A percentile compares a stretch with the other conserved stretches of the same genome.
Conservation (phyloP, 2,329 filamentous ascomycete species). For the Fusarium sp. region DNA sequence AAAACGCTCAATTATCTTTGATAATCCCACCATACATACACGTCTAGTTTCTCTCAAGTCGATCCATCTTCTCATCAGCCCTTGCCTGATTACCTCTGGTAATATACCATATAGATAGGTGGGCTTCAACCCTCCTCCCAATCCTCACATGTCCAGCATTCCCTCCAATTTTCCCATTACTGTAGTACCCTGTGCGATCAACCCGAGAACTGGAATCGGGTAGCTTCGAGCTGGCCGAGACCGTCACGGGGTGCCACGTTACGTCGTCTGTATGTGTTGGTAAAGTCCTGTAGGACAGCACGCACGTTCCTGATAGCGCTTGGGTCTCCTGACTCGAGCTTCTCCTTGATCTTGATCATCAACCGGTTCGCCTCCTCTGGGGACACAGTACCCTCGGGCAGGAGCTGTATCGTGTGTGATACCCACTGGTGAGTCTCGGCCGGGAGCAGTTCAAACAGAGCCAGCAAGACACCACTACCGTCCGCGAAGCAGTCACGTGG, state of each 20-base stretch:
- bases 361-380: constrained; percentile 84
- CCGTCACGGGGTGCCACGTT: constrained; percentile 97
- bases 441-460: constrained; percentile 88
- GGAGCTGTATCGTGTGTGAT: constrained; percentile 82
- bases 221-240: constrained; percentile 86
- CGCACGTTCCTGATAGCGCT: constrained; percentile 80
- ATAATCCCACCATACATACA: constrained; percentile 37
- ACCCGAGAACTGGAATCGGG: constrained; percentile 82
- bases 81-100: constrained; percentile 8
- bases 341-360: constrained; percentile 83
- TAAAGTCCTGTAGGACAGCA: constrained; percentile 92
- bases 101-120: constrained; percentile 12
- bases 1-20: constrained; percentile 40
- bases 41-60: constrained; percentile 12
- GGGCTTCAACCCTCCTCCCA: constrained; percentile 1
- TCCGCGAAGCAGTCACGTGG: constrained; percentile 96
- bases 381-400: constrained; percentile 85
- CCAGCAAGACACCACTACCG: constrained; percentile 90
- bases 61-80: constrained; percentile 20
- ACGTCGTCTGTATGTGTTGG: constrained; percentile 89
- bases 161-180: not conserved
- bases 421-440: constrained; percentile 85
- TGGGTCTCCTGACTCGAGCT: constrained; percentile 72
- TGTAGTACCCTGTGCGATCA: constrained; percentile 32
- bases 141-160: not conserved